These are phyloP conservation scores for Cyclotella sp. DNA, from an alignment of 108 stramenopile genomes.

Conservation along the genomic window DNA sequence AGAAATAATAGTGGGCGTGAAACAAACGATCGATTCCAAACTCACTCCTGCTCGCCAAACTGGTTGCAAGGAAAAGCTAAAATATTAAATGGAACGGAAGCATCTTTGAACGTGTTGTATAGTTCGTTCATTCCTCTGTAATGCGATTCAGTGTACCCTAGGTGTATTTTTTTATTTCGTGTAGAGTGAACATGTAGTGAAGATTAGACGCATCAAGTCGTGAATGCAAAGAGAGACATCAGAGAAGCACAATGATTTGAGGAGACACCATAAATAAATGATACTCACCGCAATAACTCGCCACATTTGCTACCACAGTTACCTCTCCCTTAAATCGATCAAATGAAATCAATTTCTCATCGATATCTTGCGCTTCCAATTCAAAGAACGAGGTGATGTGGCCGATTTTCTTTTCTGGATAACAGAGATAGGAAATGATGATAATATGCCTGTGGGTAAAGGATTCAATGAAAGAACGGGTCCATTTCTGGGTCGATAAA, in stretches of 20 bases:
- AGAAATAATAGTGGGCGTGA: background rate
- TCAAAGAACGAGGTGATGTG: slow-evolving; percentile 79
- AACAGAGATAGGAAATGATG: background rate
- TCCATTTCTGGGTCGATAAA: no score
- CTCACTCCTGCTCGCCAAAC: slow-evolving; percentile 82
- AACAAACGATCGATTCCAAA: background rate
- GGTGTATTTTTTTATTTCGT: background rate
- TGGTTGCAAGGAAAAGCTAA: slow-evolving; percentile 90
- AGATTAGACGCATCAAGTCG: background rate
- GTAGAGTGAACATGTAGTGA: background rate
- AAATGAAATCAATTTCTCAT: slow-evolving; percentile 65
- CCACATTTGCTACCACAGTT: slow-evolving; percentile 82
- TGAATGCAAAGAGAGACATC: background rate
- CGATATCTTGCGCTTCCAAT: slow-evolving; percentile 78
- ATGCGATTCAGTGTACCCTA: slow-evolving; percentile 74
- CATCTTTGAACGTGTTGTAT: slow-evolving; percentile 47
- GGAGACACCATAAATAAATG: background rate
- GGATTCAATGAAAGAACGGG: background rate
- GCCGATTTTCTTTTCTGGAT: slow-evolving; percentile 59
- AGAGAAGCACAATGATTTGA: background rate
- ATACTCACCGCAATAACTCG: slow-evolving; percentile 71
- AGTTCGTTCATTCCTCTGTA: slow-evolving; percentile 72
- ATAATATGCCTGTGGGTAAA: background rate
- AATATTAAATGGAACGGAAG: slow-evolving; percentile 50
- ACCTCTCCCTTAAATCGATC: slow-evolving; percentile 72